Evolutionary conservation across 148 eudicot genomes (phyloP).

Genomic region (Dysphania ambrosioides): DNA sequence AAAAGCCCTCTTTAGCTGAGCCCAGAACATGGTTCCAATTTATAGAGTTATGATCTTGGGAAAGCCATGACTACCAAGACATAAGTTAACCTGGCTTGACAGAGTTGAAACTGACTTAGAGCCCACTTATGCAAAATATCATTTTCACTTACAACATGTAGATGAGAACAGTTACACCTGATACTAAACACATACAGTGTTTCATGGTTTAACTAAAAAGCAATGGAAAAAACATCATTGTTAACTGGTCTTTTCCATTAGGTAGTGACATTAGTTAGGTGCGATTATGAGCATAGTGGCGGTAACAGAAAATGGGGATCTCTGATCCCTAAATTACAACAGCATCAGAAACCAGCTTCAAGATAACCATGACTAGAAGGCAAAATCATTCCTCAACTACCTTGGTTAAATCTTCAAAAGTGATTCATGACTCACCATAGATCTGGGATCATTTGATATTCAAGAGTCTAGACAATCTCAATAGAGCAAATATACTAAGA

Average conservation of each 20-base stretch:
- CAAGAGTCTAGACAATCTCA: slow-evolving; percentile 10
- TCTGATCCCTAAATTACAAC: no score
- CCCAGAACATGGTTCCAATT: not conserved
- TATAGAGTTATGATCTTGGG: not conserved
- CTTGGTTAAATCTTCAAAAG: not conserved
- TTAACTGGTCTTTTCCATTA: not conserved
- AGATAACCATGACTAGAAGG: not conserved
- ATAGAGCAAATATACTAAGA: not conserved
- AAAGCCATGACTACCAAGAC: not conserved
- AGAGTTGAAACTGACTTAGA: not conserved
- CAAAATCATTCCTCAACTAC: not conserved
- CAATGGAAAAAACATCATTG: not conserved
- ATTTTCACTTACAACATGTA: not conserved
- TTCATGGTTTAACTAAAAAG: not conserved
- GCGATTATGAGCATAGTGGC: not conserved
- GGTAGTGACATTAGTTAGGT: no score
- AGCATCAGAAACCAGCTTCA: not conserved
- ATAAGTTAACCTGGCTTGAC: not conserved
- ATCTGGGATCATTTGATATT: not conserved
- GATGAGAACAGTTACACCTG: not conserved
- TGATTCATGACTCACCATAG: not conserved
- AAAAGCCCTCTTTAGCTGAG: not conserved
- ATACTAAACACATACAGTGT: not conserved
- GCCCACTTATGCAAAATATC: slow-evolving; percentile 3
- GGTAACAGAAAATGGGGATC: not conserved